Percentiles rank a stretch among this genome's conserved stretches.
Conservation (phyloP, 2,329 filamentous ascomycete genomes). For the Tolypocladium guangdongense region DNA sequence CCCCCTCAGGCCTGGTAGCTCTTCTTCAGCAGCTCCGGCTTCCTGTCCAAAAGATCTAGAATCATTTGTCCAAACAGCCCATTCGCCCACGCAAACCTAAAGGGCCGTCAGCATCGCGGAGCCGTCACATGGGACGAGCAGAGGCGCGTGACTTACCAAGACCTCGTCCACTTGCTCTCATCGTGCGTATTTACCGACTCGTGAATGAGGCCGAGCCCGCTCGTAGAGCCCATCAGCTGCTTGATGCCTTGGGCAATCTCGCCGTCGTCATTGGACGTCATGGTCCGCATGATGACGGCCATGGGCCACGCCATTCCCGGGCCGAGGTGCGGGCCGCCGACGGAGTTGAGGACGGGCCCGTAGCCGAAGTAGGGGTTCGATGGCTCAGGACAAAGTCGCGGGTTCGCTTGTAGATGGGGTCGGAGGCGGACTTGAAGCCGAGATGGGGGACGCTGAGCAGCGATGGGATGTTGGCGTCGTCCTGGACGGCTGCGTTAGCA, state of each 20-base stretch:
- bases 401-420: slow-evolving; percentile 57
- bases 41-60: slow-evolving; percentile 61
- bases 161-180: slow-evolving; percentile 21
- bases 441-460: slow-evolving; percentile 51
- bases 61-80: slow-evolving; percentile 79
- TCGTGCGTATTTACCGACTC: slow-evolving; percentile 39
- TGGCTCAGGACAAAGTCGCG: slow-evolving; percentile 59
- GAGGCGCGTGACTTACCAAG: slow-evolving; percentile 18
- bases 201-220: slow-evolving; percentile 66
- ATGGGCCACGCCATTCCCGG: slow-evolving; percentile 79
- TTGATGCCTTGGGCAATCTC: slow-evolving; percentile 61
- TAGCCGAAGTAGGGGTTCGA: slow-evolving; percentile 65
- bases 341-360: slow-evolving; percentile 38
- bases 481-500: slow-evolving; percentile 17
- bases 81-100: slow-evolving; percentile 83
- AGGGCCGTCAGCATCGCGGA: slow-evolving; percentile 13
- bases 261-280: slow-evolving; percentile 64
- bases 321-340: slow-evolving; percentile 41
- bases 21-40: slow-evolving; percentile 49
- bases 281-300: slow-evolving; percentile 67
- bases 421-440: slow-evolving; percentile 48
- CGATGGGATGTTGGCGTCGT: slow-evolving; percentile 53
- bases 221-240: slow-evolving; percentile 56
- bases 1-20: slow-evolving; percentile 31
- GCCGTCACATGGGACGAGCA: neutral